phyloP scores from a whole-genome alignment of 768 basidiomycete species.

The Auricularia auricula-judae region DNA sequence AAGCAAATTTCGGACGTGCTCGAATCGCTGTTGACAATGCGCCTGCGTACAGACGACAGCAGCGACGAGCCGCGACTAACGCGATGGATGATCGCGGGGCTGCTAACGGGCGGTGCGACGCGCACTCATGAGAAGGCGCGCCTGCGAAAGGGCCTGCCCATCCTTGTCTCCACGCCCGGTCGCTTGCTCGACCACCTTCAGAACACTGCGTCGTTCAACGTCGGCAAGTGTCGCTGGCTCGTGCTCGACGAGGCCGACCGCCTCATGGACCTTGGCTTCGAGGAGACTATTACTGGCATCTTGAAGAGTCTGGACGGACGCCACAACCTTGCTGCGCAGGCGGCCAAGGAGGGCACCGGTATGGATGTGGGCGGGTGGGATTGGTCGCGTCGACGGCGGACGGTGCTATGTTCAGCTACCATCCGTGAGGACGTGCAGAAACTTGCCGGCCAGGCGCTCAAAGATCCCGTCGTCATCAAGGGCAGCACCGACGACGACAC shows the following conservation, averaged over 20 bases:
- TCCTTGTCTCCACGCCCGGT: constrained; percentile 92
- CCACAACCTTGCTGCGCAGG: constrained; percentile 58
- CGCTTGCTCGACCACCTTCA: constrained; percentile 92
- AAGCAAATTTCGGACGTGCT: constrained; percentile 97
- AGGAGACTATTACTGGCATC: constrained; percentile 88
- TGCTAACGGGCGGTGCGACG: constrained; percentile 90
- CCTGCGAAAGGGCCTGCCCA: constrained; percentile 87
- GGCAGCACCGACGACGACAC: constrained; percentile 34
- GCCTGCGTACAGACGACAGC: constrained; percentile 49
- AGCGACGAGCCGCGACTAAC: constrained; percentile 44
- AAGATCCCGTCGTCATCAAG: constrained; percentile 75
- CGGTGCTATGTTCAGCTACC: constrained; percentile 93
- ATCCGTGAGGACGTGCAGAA: constrained; percentile 92
- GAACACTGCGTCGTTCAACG: constrained; percentile 85
- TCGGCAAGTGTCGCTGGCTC: constrained; percentile 91
- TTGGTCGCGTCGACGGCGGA: constrained; percentile 66
- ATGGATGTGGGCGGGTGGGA: constrained; percentile 78
- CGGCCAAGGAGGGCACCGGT: constrained; percentile 52
- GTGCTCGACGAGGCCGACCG: constrained; percentile 96
- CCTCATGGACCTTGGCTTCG: constrained; percentile 96
- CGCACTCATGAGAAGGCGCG: constrained; percentile 92
- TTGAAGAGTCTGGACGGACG: constrained; percentile 79
- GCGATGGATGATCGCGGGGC: constrained; percentile 87
- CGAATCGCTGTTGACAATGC: constrained; percentile 66
- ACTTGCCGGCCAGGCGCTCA: constrained; percentile 72